Conservation (phyloP, 495 filamentous ascomycete genomes). For the Penicillium coprophilum region DNA sequence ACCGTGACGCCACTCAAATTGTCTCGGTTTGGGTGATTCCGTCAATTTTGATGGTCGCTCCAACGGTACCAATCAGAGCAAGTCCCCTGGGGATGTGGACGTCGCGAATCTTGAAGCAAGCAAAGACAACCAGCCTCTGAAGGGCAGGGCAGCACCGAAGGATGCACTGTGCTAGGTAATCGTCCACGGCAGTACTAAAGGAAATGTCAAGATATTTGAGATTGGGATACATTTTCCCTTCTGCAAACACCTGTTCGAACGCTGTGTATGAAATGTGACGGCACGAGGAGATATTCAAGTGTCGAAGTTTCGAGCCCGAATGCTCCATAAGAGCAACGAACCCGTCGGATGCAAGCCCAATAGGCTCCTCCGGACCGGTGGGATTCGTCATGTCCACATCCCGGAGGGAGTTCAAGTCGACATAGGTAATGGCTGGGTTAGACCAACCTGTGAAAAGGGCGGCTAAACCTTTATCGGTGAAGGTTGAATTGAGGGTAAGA, state of each 20-base stretch:
- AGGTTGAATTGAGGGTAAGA: slow-evolving; percentile 68
- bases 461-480: slow-evolving; percentile 68
- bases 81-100: slow-evolving; percentile 69
- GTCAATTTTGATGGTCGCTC: slow-evolving; percentile 48
- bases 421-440: slow-evolving; percentile 64
- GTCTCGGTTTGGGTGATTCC: slow-evolving; percentile 35
- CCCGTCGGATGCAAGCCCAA: slow-evolving; percentile 70
- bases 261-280: slow-evolving; percentile 68
- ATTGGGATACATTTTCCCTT: slow-evolving; percentile 58
- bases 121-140: slow-evolving; percentile 74
- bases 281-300: slow-evolving; percentile 73
- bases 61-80: slow-evolving; percentile 64
- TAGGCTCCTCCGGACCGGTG: slow-evolving; percentile 51
- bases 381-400: slow-evolving; percentile 70
- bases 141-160: slow-evolving; percentile 73
- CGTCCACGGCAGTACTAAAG: slow-evolving; percentile 73
- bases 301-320: slow-evolving; percentile 60
- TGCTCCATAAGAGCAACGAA: slow-evolving; percentile 84
- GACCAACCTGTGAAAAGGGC: slow-evolving; percentile 72
- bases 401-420: slow-evolving; percentile 73
- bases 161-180: slow-evolving; percentile 69
- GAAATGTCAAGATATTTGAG: slow-evolving; percentile 72
- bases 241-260: slow-evolving; percentile 69
- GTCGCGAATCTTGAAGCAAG: slow-evolving; percentile 73
- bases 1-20: slow-evolving; percentile 6